Evolutionary conservation across 2,329 filamentous ascomycete species (phyloP).

Genomic region (Beauveria scarabaeidicola): DNA sequence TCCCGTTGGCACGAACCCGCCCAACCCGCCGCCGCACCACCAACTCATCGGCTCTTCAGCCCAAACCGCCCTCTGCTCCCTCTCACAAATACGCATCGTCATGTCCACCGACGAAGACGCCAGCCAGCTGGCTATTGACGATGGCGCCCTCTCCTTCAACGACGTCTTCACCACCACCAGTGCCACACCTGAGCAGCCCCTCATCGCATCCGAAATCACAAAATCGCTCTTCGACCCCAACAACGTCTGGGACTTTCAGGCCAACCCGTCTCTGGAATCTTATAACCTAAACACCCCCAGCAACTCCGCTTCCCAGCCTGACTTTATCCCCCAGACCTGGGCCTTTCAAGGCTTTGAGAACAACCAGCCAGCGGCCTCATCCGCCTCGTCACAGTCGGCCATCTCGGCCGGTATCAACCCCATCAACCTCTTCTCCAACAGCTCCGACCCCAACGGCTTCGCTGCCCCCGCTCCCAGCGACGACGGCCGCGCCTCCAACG

Average conservation of each 20-base stretch:
- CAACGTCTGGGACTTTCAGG: constrained; percentile 38
- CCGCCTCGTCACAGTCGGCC: constrained; percentile 13
- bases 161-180: constrained; percentile 22
- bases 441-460: constrained; percentile 24
- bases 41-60: neutral
- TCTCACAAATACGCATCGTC: constrained; percentile 10
- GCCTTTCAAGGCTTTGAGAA: constrained; percentile 26
- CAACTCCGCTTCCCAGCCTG: constrained; percentile 25
- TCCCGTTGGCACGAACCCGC: neutral
- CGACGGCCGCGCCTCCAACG: constrained; percentile 15
- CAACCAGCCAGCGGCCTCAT: constrained; percentile 17
- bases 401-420: constrained; percentile 25
- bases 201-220: constrained; percentile 24
- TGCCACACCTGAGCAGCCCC: constrained; percentile 25
- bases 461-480: constrained; percentile 19
- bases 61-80: neutral
- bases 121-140: constrained; percentile 38
- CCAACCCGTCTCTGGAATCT: constrained; percentile 38
- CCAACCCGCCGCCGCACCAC: neutral
- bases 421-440: constrained; percentile 17
- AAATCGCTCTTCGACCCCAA: constrained; percentile 24
- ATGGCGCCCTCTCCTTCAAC: constrained; percentile 30
- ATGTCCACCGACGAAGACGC: constrained; percentile 34
- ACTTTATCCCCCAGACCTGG: constrained; percentile 28
- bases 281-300: constrained; percentile 31